Conservation (phyloP, 495 filamentous ascomycete species). For the Penicillium canariense region DNA sequence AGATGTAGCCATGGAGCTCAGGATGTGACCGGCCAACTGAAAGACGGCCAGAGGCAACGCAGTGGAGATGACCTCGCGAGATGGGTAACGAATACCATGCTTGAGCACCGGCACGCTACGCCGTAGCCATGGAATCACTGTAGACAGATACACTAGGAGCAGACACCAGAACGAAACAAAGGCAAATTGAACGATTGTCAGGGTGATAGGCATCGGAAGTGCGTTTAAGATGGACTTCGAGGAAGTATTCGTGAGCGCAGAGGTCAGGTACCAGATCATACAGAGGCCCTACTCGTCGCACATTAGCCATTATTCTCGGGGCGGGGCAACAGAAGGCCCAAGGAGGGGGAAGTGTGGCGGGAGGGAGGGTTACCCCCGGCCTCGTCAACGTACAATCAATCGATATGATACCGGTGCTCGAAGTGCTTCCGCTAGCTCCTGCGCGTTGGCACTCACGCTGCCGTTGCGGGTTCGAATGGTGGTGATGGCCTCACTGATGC, state of each 20-base stretch:
- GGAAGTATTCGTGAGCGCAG: conserved; percentile 93
- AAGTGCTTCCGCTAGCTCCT: conserved; percentile 88
- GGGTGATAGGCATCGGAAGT: conserved; percentile 85
- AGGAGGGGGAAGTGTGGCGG: no score
- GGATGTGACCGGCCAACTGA: conserved; percentile 89
- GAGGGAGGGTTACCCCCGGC: no score
- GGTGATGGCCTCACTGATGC: conserved; percentile 78
- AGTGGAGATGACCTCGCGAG: conserved; percentile 76
- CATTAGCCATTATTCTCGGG: conserved; percentile 12
- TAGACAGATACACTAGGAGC: conserved; percentile 69
- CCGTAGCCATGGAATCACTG: conserved; percentile 63
- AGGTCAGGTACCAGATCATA: conserved; percentile 88
- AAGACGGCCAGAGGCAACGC: conserved; percentile 89
- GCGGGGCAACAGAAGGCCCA: no score
- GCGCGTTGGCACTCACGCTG: conserved; percentile 87
- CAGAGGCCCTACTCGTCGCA: conserved; percentile 61
- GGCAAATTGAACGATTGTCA: conserved; percentile 93
- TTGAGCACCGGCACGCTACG: conserved; percentile 72
- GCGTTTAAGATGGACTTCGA: conserved; percentile 96
- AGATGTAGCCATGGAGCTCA: conserved; percentile 87
- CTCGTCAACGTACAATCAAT: conserved; percentile 66
- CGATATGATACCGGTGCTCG: conserved; percentile 85
- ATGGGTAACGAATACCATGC: conserved; percentile 78
- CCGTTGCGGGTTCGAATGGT: conserved; percentile 73
- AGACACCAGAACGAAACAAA: conserved; percentile 91